Base-by-base conservation (phyloP, 2,329 filamentous ascomycete species). In the Aspergillus melleus region DNA sequence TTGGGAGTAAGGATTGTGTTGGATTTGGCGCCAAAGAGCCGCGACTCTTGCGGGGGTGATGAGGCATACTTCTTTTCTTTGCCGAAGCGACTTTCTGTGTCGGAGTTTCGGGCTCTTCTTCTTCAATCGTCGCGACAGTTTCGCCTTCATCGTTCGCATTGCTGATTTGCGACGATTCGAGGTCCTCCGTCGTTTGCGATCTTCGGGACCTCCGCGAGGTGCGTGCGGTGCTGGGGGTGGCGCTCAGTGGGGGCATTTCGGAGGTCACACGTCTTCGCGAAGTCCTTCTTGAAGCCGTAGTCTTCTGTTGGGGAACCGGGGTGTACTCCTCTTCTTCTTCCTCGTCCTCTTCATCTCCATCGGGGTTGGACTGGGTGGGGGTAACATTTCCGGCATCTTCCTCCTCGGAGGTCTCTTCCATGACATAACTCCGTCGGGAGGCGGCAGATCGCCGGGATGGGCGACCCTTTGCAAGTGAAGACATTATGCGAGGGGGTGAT, bases 401-500 rank as follows among this genome's bases (percentile, higher is more conserved):
- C 58, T 92, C 90, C 60, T 96, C 91, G 47, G 94, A 91, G 24
- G 86, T 84, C 20, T 86, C 92, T 65, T 96, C 92, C 61, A 93
- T 80, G 52, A 96, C 83, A 54, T 89, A 86, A 68, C 88, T 90
- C 68, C 89, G 87, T 71, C 91, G 86, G 55, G 89, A 76, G 49
- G 84, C 83, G 49, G 84, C 83, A 53, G 81, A 83, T 58, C 87
- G 82, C 71, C 88, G 82, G 58, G 84, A 83, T 11, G 87, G 83
- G 66, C 88, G 81, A 50, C 82, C 72, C 64, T 73, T 74, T 55
- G 75, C 70, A 64, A 75, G 67, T 55, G 76, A 76, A 61, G 75
- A 70, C 76, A 78, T 78, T 65, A 67, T 68, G 58, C 42, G 44
- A 54, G 39, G 49, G 49, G 59, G 59, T 42, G 62, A 57, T 63